phyloP scores from a whole-genome alignment of 2,329 filamentous ascomycete species.

The Pleomassaria siparia region DNA sequence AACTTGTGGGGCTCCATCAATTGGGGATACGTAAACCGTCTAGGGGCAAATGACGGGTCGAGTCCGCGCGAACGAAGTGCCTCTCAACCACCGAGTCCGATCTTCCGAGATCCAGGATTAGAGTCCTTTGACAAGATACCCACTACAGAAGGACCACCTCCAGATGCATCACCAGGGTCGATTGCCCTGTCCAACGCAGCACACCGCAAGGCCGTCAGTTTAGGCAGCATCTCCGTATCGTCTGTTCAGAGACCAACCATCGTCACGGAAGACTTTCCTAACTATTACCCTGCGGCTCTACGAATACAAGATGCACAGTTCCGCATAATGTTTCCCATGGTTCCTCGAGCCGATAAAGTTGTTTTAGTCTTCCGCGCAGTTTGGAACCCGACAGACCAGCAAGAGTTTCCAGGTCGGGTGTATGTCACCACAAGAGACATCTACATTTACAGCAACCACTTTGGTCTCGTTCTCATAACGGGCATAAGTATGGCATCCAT shows the following conservation, averaged over 20 bases:
- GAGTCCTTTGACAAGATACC: conserved; percentile 22
- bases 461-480: conserved; percentile 85
- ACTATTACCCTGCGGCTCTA: conserved; percentile 78
- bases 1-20: conserved; percentile 92
- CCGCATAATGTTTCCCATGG: conserved; percentile 82
- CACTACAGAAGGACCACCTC: conserved; percentile 6
- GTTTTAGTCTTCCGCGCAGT: conserved; percentile 91
- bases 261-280: conserved; percentile 62
- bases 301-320: conserved; percentile 92
- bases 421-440: conserved; percentile 86
- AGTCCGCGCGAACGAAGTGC: conserved; percentile 27
- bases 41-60: conserved; percentile 48
- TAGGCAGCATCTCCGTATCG: conserved; percentile 46
- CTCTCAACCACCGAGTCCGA: conserved; percentile 40
- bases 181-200: conserved; percentile 15
- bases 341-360: conserved; percentile 75
- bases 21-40: conserved; percentile 69
- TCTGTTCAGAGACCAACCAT: conserved; percentile 19
- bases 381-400: conserved; percentile 76
- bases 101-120: conserved; percentile 21
- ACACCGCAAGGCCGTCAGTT: conserved; percentile 61
- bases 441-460: conserved; percentile 95
- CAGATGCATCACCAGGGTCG: conserved; percentile 13
- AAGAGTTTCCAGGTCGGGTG: conserved; percentile 79
- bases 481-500: conserved; percentile 74